Evolutionary conservation across 306 rosid genomes (phyloP), one percentile per base, ranked within the genome.

Genomic region (Citrullus colocynthis): DNA sequence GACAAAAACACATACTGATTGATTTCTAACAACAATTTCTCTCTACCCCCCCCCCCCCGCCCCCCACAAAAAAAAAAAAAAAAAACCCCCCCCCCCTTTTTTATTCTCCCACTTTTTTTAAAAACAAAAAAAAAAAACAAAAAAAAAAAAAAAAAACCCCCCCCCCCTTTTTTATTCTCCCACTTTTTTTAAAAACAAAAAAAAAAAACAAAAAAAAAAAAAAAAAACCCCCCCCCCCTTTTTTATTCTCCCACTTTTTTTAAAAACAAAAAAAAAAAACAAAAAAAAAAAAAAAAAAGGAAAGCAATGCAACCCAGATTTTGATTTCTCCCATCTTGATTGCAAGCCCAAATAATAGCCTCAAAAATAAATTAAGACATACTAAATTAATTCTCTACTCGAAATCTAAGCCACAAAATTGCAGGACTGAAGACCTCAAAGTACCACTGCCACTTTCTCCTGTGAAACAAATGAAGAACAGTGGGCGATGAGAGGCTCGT

Each of bases 361-460:
- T 7, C 39, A 20, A 15, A 30, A 49, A 72, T 70, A 72, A 72
- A 32, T 37, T 24, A 14, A 9, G 13, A 14, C 60, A 7, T 48
- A 16, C 60, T 30, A 72, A 65, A 45, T 49, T 72, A 72, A 72
- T 30, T 72, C 77, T 49, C 60, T 49, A 49, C 28, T 16, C 16
- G 2, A 51, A 72, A 72, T 84, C 93, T 85, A 84, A 41, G 85
- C 91, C 90, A 80, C 98, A 91, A 93, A 93, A 91, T 88, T 91
- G 91, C 79, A 84, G 87, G 85, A 77, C 7, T 44, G 55, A 56
- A 24, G 67, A 78, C 85, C 88, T 90, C 86, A 95, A 69, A 95
- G 97, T 80, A 95, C 93, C 83, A 92, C 56, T 28, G 93, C 99
- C 61, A 92, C 99, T 88, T 92, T 95, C 85, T 95, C 99, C 69